Evolutionary conservation across 75 land plant genomes (phyloP).

Genomic region (Pinus albicaulis): DNA sequence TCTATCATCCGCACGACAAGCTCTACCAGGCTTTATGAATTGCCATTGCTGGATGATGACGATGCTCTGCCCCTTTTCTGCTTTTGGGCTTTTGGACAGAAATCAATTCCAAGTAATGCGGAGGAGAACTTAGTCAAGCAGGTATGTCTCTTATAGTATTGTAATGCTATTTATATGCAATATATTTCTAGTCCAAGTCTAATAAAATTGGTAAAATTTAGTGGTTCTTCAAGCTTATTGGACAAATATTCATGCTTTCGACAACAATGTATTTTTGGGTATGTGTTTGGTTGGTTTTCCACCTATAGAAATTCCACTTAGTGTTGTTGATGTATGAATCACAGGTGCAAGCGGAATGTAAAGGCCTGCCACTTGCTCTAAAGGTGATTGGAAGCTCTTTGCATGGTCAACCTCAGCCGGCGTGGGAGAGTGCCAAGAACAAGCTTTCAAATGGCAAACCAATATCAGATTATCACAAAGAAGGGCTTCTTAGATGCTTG

Average conservation of each 20-base stretch:
- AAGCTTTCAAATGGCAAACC: constrained; percentile 35
- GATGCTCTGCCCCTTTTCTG: not conserved
- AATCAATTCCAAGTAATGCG: too few species aligned
- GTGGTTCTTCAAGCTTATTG: not conserved
- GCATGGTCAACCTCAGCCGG: constrained; percentile 22
- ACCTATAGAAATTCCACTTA: not conserved
- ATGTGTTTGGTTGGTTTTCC: not conserved
- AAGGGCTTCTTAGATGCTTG: constrained; percentile 39
- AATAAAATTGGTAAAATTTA: too few species aligned
- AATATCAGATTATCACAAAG: constrained; percentile 47
- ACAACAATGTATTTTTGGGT: not conserved
- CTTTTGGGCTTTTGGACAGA: not conserved
- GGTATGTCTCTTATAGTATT: too few species aligned
- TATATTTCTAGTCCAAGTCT: too few species aligned
- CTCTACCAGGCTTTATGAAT: not conserved
- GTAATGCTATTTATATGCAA: too few species aligned
- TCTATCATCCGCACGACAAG: not conserved
- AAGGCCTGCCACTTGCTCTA: constrained; percentile 61
- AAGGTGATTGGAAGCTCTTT: constrained; percentile 61
- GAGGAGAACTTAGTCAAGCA: too few species aligned
- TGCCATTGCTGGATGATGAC: not conserved
- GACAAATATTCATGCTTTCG: not conserved
- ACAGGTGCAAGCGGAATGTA: constrained; percentile 48
- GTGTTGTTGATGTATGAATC: not conserved
- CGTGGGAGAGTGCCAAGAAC: constrained; percentile 42